Evolutionary conservation across 2,329 filamentous ascomycete genomes (phyloP), one percentile per base, ranked within the genome.

Genomic region (Cercospora zeina): DNA sequence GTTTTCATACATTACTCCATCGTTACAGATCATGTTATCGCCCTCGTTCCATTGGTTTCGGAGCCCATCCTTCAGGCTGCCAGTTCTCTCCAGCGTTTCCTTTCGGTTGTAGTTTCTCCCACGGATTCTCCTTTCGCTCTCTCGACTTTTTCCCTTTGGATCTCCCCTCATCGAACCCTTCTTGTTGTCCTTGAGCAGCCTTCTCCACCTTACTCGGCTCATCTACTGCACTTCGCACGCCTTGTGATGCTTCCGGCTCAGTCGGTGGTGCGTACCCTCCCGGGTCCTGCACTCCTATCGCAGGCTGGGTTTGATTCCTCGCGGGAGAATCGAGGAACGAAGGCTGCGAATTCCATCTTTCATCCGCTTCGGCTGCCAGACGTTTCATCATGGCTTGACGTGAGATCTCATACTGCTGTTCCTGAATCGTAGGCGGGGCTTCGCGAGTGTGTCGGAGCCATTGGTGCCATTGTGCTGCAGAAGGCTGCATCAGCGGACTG

Each of bases 391-490:
- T 80, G n/a, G 77, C 75, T 71, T 85, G 85, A 30, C 86, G 79
- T 34, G 80, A 67, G 50, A 86, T 65, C 62, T 88, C 85, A 51
- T 80, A 76, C 64, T 81, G 79, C 69, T 87, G 86, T 73, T 88
- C 86, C 67, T 81, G 71, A 54, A 88, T 71, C 1, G 80, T 79
- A 0, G 86, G 86, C 2, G 86, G 77, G 14, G 82, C 77, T 56
- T 76, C 69, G 49, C 86, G 83, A 9, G 85, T 84, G 67, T 87
- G 80, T 69, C 86, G 84, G 27, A 88, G 82, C 86, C 86, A 88
- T 76, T 88, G 86, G 70, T 86, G 84, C 86, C 86, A 88, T 81
- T 85, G 83, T 57, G 85, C 83, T 85, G 72, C 36, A 0, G 11
- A 16, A 4, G n/a, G 27, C 50, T 14, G 13, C 33, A 7, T 59